Evolutionary conservation across 1,284 basidiomycete species (phyloP).

Genomic region (Puccinia horiana): DNA sequence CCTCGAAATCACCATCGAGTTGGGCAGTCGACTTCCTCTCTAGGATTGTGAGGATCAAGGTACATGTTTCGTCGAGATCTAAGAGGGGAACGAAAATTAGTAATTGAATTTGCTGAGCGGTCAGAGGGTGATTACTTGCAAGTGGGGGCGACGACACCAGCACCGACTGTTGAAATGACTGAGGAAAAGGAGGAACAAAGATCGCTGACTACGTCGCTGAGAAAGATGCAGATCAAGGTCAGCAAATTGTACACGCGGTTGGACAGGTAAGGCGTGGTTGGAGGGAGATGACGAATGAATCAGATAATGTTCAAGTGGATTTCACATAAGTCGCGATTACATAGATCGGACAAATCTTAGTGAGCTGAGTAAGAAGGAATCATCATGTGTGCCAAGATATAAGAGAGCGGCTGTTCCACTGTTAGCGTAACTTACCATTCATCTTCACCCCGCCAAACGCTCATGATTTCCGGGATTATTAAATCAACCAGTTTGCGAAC

Average conservation of each 20-base stretch:
- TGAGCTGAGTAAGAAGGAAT: constrained; percentile 74
- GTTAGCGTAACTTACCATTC: constrained; percentile 78
- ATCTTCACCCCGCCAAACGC: constrained; percentile 91
- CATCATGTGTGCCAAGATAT: constrained; percentile 23
- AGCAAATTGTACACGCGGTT: neutral
- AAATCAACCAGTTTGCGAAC: constrained; percentile 81
- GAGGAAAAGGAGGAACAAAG: constrained; percentile 45
- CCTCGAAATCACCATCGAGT: constrained; percentile 92
- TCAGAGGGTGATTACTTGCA: neutral
- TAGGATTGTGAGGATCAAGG: constrained; percentile 77
- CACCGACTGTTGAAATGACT: constrained; percentile 42
- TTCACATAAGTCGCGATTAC: constrained; percentile 28
- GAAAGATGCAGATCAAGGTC: neutral
- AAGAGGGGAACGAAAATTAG: constrained; percentile 39
- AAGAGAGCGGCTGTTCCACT: constrained; percentile 48
- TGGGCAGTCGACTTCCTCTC: constrained; percentile 93
- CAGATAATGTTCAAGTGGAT: constrained; percentile 25
- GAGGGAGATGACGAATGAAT: neutral
- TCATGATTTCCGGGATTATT: constrained; percentile 74
- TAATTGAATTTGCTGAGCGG: constrained; percentile 49
- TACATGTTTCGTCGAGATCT: constrained; percentile 79
- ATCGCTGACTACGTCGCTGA: constrained; percentile 45
- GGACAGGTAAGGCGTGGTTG: neutral
- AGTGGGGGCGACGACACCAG: constrained; percentile 45
- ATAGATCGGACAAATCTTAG: constrained; percentile 67